phyloP scores from a whole-genome alignment of 202 grass and related monocot species.

The Schoenoplectus tabernaemontani region DNA sequence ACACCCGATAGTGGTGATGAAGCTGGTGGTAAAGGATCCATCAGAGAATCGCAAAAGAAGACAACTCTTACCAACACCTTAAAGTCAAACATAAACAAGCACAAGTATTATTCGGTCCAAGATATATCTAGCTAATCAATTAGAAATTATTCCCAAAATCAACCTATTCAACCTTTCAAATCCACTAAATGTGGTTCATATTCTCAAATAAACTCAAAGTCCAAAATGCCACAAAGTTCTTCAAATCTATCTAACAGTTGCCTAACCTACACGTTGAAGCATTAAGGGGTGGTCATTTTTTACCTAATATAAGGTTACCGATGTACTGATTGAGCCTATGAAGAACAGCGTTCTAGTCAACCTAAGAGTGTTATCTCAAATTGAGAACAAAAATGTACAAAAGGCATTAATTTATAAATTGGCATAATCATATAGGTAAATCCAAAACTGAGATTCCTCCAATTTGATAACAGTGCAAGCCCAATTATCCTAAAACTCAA shows the following conservation, averaged over 20 bases:
- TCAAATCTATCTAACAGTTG: neutral
- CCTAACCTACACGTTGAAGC: neutral
- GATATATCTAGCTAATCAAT: too few species aligned
- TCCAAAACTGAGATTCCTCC: neutral
- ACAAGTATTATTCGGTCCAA: neutral
- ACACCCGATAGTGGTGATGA: slow-evolving; percentile 96
- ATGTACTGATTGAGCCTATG: neutral
- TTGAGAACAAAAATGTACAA: too few species aligned
- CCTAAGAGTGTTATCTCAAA: neutral
- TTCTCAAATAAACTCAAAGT: neutral
- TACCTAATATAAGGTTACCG: neutral
- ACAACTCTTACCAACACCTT: slow-evolving; percentile 99
- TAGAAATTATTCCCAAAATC: too few species aligned
- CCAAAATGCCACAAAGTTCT: neutral
- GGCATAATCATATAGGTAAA: neutral
- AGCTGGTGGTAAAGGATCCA: slow-evolving; percentile 97
- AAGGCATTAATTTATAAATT: neutral
- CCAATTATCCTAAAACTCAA: slow-evolving; percentile 2
- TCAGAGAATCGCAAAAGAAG: slow-evolving; percentile 92
- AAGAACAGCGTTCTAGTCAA: neutral
- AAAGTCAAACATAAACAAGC: slow-evolving; percentile 16
- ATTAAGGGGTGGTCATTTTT: neutral
- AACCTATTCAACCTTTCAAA: neutral
- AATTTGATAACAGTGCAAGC: neutral
- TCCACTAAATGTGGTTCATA: neutral